Evolutionary conservation across 768 basidiomycete genomes (phyloP).

Genomic region (Tricholoma bakamatsutake): DNA sequence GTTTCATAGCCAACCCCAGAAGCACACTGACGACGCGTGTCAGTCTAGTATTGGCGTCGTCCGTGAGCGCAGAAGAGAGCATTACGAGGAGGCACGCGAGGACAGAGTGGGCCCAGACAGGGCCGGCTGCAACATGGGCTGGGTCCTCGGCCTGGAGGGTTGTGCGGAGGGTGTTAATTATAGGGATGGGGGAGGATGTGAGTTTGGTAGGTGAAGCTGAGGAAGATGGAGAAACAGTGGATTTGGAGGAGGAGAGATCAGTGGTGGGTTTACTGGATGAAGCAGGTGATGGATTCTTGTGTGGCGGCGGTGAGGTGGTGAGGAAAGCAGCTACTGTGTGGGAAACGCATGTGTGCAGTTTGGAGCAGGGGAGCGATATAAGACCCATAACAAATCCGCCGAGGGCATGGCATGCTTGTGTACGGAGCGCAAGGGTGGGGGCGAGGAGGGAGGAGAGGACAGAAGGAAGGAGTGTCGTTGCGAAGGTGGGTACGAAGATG

Average conservation of each 20-base stretch:
- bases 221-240: not conserved
- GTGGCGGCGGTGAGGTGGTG: conserved; percentile 34
- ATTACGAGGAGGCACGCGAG: conserved; percentile 61
- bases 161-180: conserved; percentile 62
- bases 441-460: conserved; percentile 60
- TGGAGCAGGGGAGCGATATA: conserved; percentile 39
- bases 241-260: conserved; percentile 1
- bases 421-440: conserved; percentile 56
- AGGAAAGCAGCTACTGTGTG: conserved; percentile 42
- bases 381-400: conserved; percentile 60
- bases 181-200: conserved; percentile 37
- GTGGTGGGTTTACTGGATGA: conserved; percentile 3
- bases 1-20: conserved; percentile 49
- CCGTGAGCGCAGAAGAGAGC: conserved; percentile 49
- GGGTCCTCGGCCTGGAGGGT: conserved; percentile 54
- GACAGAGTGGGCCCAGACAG: conserved; percentile 71
- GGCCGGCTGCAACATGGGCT: conserved; percentile 61
- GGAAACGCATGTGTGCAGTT: conserved; percentile 49
- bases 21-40: conserved; percentile 36
- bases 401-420: conserved; percentile 71
- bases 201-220: conserved; percentile 4
- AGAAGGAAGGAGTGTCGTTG: conserved; percentile 42
- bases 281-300: conserved; percentile 27
- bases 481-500: conserved; percentile 67
- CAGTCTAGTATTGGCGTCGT: conserved; percentile 38